These are phyloP conservation scores for Henningerozyma blattae DNA, from an alignment of 805 yeast genomes.

Conservation along the genomic window DNA sequence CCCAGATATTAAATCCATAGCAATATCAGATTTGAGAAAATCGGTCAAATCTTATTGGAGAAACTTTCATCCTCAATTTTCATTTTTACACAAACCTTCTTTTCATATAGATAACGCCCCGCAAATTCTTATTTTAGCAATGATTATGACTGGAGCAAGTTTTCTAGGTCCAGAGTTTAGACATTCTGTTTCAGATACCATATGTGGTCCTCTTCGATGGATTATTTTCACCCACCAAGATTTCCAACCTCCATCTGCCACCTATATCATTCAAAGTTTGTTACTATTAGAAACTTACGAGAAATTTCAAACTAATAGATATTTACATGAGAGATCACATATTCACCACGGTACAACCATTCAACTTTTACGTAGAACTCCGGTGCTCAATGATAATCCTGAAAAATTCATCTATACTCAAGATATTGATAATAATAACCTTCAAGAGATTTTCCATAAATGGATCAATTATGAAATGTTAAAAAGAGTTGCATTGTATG, in stretches of 20 bases:
- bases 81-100: conserved; percentile 34
- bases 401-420: neutral
- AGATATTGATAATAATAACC: conserved; percentile 2
- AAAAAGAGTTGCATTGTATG: conserved; percentile 69
- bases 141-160: conserved; percentile 46
- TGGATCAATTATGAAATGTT: conserved; percentile 77
- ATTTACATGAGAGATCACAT: conserved; percentile 70
- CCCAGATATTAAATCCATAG: conserved; percentile 12
- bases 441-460: conserved; percentile 19
- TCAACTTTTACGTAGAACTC: conserved; percentile 64
- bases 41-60: conserved; percentile 35
- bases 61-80: conserved; percentile 43
- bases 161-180: conserved; percentile 23
- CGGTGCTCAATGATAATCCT: conserved; percentile 31
- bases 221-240: conserved; percentile 57
- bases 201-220: conserved; percentile 47
- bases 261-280: conserved; percentile 69
- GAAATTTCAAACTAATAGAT: conserved; percentile 56
- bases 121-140: conserved; percentile 39
- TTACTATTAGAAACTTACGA: conserved; percentile 69
- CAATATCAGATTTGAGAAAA: conserved; percentile 8
- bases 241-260: conserved; percentile 63
- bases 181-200: conserved; percentile 20
- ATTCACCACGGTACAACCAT: conserved; percentile 81
- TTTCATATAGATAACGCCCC: conserved; percentile 40